Conservation (phyloP, 169 alveolate genomes). For the Plasmodium yoelii region DNA sequence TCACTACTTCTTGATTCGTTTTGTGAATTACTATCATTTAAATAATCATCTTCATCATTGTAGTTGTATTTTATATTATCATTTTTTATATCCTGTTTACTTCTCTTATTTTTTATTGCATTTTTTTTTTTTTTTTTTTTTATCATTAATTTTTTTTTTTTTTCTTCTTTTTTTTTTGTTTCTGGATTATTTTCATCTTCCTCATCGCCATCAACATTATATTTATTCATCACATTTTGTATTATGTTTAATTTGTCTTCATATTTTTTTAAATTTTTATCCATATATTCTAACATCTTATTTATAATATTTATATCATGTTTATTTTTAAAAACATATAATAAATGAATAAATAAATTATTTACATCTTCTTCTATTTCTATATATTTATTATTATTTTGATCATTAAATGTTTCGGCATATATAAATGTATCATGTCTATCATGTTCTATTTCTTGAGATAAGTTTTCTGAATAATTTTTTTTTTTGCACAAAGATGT, state of each 20-base stretch:
- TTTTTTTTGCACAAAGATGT: no score
- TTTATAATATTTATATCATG: slow-evolving; percentile 58
- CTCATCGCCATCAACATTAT: neutral
- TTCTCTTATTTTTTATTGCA: slow-evolving; percentile 6
- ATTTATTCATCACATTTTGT: neutral
- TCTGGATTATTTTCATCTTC: no score
- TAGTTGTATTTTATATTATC: no score
- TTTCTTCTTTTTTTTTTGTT: neutral
- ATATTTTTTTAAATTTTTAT: slow-evolving; percentile 40
- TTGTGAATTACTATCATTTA: neutral
- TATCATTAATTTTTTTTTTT: neutral
- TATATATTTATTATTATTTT: slow-evolving; percentile 9
- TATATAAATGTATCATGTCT: neutral
- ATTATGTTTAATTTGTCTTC: slow-evolving; percentile 20
- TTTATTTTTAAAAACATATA: slow-evolving; percentile 52
- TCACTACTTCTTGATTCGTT: neutral
- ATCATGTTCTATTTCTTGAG: slow-evolving; percentile 11
- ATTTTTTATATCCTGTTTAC: neutral
- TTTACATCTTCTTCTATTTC: slow-evolving; percentile 27
- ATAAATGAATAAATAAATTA: slow-evolving; percentile 40
- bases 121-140: neutral
- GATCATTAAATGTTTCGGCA: neutral
- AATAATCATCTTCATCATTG: neutral
- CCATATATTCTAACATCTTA: slow-evolving; percentile 64
- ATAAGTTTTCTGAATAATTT: neutral